A percentile compares a stretch with the other conserved stretches of the same genome.
Evolutionary conservation across 352 stramenopile species (phyloP).

Genomic region (Globisporangium orthogonon): DNA sequence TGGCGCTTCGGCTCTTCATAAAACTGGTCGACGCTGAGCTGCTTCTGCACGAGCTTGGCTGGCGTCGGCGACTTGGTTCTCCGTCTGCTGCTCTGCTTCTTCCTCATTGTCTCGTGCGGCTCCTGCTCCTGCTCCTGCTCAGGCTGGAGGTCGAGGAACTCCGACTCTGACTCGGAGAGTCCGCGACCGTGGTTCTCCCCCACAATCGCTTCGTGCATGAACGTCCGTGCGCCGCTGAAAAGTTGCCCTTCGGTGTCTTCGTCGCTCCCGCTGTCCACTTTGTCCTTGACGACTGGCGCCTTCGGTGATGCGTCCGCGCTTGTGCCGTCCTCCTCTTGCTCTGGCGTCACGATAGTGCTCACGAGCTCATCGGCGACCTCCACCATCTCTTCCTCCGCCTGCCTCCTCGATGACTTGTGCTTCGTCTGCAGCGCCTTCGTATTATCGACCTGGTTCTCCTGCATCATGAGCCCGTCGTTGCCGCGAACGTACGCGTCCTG

Average conservation of each 20-base stretch:
- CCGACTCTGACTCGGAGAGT: constrained; percentile 1
- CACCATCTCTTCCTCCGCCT: constrained; percentile 15
- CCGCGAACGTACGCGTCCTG: constrained; percentile 60
- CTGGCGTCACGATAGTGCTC: constrained; percentile 3
- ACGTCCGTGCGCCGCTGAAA: constrained; percentile 4
- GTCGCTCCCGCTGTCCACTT: constrained; percentile 1
- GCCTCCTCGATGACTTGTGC: constrained; percentile 1
- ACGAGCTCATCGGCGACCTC: constrained; percentile 15
- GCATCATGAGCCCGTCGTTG: constrained; percentile 44
- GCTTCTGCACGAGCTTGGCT: no score
- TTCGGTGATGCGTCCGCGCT: background rate
- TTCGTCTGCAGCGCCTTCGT: constrained; percentile 5
- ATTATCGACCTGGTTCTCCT: constrained; percentile 53
- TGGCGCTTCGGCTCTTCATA: background rate
- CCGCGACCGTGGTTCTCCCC: constrained; percentile 3
- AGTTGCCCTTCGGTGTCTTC: constrained; percentile 3
- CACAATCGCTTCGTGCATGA: constrained; percentile 13
- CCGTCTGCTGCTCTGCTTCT: no score
- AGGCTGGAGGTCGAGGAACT: background rate
- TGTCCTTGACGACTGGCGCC: no score
- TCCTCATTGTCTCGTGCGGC: background rate
- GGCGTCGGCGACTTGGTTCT: no score
- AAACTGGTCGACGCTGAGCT: no score
- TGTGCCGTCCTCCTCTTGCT: background rate
- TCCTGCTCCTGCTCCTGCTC: background rate